Conservation (phyloP, 345 rosid species). For the Hibiscus syriacus region DNA sequence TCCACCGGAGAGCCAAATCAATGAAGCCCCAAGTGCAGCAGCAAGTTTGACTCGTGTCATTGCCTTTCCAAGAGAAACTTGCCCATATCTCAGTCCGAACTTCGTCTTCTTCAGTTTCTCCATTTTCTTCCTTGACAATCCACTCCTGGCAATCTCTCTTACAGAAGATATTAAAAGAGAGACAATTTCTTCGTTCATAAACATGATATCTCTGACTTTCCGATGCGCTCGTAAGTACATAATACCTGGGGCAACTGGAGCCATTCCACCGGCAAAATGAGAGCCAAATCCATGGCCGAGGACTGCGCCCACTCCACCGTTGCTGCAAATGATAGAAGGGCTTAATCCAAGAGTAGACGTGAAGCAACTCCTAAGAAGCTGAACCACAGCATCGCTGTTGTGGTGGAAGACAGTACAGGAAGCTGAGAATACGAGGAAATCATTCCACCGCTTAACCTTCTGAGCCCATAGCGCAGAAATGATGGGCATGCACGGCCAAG, state of each 20-base stretch:
- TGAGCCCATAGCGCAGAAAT: constrained; percentile 85
- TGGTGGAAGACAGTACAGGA: constrained; percentile 92
- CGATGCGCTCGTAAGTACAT: constrained; percentile 74
- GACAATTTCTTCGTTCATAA: constrained; percentile 75
- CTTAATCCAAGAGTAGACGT: constrained; percentile 59
- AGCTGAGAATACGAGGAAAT: constrained; percentile 77
- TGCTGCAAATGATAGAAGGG: constrained; percentile 44
- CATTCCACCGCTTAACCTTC: constrained; percentile 94
- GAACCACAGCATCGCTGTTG: constrained; percentile 84
- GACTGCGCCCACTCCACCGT: constrained; percentile 87
- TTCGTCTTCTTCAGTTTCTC: constrained; percentile 62
- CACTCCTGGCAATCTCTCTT: constrained; percentile 60
- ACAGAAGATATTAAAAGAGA: constrained; percentile 76
- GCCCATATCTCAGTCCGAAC: constrained; percentile 65
- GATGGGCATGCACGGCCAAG: constrained; percentile 98
- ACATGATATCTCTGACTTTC: constrained; percentile 62
- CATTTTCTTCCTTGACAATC: constrained; percentile 36
- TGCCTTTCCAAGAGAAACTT: constrained; percentile 68
- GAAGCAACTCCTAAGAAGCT: constrained; percentile 84
- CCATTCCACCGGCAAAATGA: constrained; percentile 61
- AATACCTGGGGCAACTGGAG: constrained; percentile 93
- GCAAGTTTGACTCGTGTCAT: constrained; percentile 82
- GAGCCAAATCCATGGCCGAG: constrained; percentile 95
- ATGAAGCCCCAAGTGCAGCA: constrained; percentile 85
- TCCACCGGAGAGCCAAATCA: constrained; percentile 89